Base-by-base conservation (phyloP, 192 early-diverging fungal species). In the Linnemannia hyalina region DNA sequence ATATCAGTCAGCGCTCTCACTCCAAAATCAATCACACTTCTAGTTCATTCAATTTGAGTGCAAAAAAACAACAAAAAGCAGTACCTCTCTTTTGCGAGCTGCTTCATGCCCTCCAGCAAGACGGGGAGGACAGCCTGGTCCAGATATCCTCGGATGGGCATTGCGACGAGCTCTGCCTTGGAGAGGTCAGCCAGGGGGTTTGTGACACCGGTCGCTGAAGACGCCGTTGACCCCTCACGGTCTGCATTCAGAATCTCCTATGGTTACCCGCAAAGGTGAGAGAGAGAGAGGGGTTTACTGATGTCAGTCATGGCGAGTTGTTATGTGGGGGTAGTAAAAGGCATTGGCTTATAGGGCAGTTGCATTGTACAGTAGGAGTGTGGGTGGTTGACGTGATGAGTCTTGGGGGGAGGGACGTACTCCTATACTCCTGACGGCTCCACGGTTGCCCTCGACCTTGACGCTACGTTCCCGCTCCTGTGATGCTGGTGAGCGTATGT, bases 111-210 rank as follows among this genome's bases (percentile, higher is more conserved):
- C 46, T 92, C 89, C 38, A 92, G 74, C 22, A 92, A 63, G 8
- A 88, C 88, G 49, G 91, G 91, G 2, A 92, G 80, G 18, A 92
- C 91, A 20, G 90, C 88, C 15, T 90, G 83, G 65, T 92, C 91
- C n/a, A 92, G 80, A 60, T 92, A 92, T 6, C 87, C 74, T 26
- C 91, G 79, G 8, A 90, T 76, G 16, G 90, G 88, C 60, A 91
- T 82, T 3, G 68, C 78, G 8, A 52, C 65, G 6, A 87, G 73
- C 44, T 87, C 85, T 10, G 79, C 75, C 29, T 76, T 88, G 22
- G 82, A 75, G 5, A 81, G 68, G 18, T 76, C 87, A 38, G 82
- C 76, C 44, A 86, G 40, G 8, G 84, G 84, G 38, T 86, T 86
- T 29, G 79, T 42, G 15, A 20, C 0, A 11, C 79, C 84, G 6